Evolutionary conservation across 2,329 filamentous ascomycete species (phyloP).

Genomic region (Trichophyton equinum): DNA sequence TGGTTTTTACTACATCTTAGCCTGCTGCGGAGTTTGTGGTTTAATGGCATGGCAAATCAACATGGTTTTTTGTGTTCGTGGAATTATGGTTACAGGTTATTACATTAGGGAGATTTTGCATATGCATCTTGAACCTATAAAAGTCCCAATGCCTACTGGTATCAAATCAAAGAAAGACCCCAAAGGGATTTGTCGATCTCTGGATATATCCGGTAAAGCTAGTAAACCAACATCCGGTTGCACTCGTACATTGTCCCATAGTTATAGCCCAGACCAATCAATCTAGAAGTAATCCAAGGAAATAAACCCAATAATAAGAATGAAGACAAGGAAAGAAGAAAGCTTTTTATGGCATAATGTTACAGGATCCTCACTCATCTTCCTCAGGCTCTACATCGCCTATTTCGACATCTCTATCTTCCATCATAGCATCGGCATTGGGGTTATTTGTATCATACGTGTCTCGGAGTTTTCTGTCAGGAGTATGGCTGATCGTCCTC

Average conservation of each 20-base stretch:
- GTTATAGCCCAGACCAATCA: background rate
- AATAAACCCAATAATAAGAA: background rate
- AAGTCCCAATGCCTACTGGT: too few relatives aligned
- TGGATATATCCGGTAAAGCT: too few relatives aligned
- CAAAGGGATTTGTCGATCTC: too few relatives aligned
- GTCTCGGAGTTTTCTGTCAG: constrained; percentile 27
- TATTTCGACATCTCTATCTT: constrained; percentile 25
- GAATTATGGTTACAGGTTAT: background rate
- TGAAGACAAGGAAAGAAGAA: background rate
- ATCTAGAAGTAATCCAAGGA: background rate
- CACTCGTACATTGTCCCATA: background rate
- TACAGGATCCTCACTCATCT: background rate
- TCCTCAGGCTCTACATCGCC: constrained; percentile 29
- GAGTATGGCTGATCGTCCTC: constrained; percentile 45
- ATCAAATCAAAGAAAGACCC: too few relatives aligned
- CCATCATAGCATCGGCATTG: constrained; percentile 37
- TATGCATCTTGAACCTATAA: background rate
- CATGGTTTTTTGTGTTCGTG: background rate
- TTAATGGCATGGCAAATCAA: background rate
- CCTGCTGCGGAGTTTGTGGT: background rate
- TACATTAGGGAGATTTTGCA: background rate
- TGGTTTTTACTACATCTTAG: background rate
- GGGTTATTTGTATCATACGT: constrained; percentile 29
- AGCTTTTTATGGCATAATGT: background rate
- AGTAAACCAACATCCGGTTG: background rate